Conservation (phyloP, 2,329 filamentous ascomycete genomes). For the Fusarium sp. region DNA sequence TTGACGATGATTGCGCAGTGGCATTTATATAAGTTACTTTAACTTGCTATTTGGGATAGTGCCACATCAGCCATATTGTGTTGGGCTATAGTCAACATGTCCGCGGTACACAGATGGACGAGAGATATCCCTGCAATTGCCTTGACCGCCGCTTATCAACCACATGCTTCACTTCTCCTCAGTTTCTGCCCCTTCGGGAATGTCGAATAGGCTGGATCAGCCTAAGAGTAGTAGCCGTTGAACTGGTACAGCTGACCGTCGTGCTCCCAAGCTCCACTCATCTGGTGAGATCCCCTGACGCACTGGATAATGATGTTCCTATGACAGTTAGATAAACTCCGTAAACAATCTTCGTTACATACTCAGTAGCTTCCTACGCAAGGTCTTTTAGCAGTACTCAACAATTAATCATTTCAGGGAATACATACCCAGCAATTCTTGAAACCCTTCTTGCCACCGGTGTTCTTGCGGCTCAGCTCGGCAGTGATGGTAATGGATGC, state of each 20-base stretch:
- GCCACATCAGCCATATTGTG: too few relatives aligned
- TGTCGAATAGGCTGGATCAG: too few relatives aligned
- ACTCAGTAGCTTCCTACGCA: background rate
- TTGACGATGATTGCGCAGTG: too few relatives aligned
- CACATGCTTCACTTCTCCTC: accelerated
- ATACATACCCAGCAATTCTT: constrained; percentile 4
- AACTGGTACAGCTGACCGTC: background rate
- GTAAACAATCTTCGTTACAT: accelerated
- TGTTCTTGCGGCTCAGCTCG: background rate
- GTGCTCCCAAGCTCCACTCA: background rate
- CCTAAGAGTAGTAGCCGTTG: background rate
- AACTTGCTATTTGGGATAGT: too few relatives aligned
- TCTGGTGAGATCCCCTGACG: background rate
- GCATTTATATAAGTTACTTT: too few relatives aligned
- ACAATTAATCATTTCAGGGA: accelerated
- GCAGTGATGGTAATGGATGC: background rate
- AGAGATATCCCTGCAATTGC: accelerated
- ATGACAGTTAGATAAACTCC: background rate
- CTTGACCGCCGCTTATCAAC: background rate
- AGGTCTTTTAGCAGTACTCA: accelerated
- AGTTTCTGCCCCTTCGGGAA: too few relatives aligned
- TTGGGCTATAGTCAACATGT: accelerated
- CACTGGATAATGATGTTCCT: background rate
- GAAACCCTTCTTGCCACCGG: background rate
- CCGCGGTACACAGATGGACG: accelerated